Percentiles rank a stretch among this genome's conserved stretches.
Conservation (phyloP, 805 yeast genomes). For the Metschnikowia noctiluminum region DNA sequence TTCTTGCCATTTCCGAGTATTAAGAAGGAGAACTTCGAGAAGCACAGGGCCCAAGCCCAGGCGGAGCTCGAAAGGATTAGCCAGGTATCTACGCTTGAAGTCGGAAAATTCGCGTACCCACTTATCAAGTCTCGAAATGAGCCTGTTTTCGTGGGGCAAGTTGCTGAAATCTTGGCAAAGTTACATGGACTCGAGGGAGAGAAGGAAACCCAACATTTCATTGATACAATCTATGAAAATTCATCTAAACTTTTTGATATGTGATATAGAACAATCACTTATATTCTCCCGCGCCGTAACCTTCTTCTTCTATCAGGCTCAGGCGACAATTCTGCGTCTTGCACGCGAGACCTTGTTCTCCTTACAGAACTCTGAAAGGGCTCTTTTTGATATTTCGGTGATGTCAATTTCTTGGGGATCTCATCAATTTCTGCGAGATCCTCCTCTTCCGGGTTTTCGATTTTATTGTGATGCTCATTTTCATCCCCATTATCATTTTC, state of each 20-base stretch:
- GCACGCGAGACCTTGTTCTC: conserved; percentile 1
- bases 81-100: conserved; percentile 7
- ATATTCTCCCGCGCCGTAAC: not conserved
- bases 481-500: conserved; percentile 11
- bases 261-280: conserved; percentile 2
- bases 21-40: conserved; percentile 58
- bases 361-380: not conserved
- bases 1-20: conserved; percentile 59
- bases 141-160: conserved; percentile 81
- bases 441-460: conserved; percentile 9
- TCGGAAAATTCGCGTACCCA: conserved; percentile 36
- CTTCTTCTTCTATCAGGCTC: not conserved
- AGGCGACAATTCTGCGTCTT: not conserved
- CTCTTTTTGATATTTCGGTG: not conserved
- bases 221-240: conserved; percentile 36
- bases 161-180: conserved; percentile 52
- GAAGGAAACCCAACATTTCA: conserved; percentile 28
- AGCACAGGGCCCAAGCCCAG: conserved; percentile 28
- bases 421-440: not conserved
- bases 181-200: conserved; percentile 29
- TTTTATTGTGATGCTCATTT: conserved; percentile 15
- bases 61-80: conserved; percentile 9
- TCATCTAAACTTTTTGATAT: conserved; percentile 31
- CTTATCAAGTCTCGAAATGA: conserved; percentile 85
- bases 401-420: not conserved